These are phyloP conservation scores for Flaveria trinervia DNA, from an alignment of 129 eudicot genomes.

Conservation along the genomic window DNA sequence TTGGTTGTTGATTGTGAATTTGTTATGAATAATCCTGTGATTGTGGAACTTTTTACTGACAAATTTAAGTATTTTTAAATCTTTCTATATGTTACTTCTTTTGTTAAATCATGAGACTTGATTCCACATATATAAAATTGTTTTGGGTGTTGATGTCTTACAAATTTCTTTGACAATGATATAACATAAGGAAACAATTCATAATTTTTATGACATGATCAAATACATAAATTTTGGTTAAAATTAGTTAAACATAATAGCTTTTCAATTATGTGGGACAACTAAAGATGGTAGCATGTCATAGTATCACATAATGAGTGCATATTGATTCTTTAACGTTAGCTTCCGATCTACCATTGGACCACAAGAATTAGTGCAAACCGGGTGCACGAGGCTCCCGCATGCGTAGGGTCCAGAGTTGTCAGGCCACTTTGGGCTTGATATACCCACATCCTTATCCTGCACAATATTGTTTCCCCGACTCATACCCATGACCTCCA, in stretches of 20 bases:
- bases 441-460: too few species aligned
- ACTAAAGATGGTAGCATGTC: neutral
- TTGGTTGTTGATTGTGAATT: neutral
- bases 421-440: too few species aligned
- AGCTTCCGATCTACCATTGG: neutral
- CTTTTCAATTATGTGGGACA: constrained; percentile 4
- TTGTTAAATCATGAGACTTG: constrained; percentile 14
- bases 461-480: too few species aligned
- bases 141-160: constrained; percentile 10
- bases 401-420: too few species aligned
- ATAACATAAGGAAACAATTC: neutral
- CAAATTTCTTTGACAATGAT: constrained; percentile 3
- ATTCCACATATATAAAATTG: neutral
- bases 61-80: neutral
- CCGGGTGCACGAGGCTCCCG: too few species aligned
- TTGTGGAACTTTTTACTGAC: neutral
- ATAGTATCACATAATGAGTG: neutral
- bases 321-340: neutral
- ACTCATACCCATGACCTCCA: too few species aligned
- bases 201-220: neutral
- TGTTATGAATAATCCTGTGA: neutral
- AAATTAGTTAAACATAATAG: neutral
- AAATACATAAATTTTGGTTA: neutral
- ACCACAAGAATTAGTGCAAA: neutral
- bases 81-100: neutral